phyloP scores from a whole-genome alignment of 108 stramenopile species.

The Cyclotella cryptica region DNA sequence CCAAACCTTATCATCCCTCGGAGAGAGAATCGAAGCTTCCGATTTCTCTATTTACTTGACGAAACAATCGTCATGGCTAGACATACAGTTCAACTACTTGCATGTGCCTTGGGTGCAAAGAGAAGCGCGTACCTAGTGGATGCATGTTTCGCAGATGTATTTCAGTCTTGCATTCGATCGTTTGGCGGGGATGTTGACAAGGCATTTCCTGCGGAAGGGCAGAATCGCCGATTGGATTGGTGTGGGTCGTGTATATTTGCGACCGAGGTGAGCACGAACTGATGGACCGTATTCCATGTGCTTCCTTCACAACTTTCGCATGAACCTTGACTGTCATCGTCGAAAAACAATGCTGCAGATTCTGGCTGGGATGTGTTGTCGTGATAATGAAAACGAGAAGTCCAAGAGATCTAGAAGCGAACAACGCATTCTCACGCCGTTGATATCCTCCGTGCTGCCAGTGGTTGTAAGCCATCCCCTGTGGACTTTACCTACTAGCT shows the following conservation, averaged over 20 bases:
- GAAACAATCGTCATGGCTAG: conserved; percentile 35
- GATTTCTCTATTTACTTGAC: conserved; percentile 43
- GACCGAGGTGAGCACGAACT: conserved; percentile 24
- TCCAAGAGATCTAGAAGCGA: conserved; percentile 1
- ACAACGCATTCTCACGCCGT: conserved; percentile 33
- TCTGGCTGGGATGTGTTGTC: conserved; percentile 18
- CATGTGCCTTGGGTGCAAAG: conserved; percentile 37
- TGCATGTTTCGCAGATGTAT: conserved; percentile 48
- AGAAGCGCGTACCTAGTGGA: conserved; percentile 47
- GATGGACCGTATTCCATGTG: not conserved
- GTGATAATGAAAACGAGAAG: not conserved
- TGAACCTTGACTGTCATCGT: not conserved
- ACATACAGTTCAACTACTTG: conserved; percentile 36
- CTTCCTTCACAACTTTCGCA: not conserved
- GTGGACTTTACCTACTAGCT: conserved; percentile 47
- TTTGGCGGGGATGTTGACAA: not conserved
- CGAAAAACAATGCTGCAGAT: not conserved
- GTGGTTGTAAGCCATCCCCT: conserved; percentile 45
- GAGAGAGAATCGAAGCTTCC: conserved; percentile 21
- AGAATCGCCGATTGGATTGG: conserved; percentile 16
- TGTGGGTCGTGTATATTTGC: conserved; percentile 33
- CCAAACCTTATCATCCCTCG: conserved; percentile 6
- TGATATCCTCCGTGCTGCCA: conserved; percentile 47
- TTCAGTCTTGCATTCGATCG: conserved; percentile 36
- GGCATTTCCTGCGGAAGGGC: not conserved